Evolutionary conservation across 2,329 filamentous ascomycete genomes (phyloP), one percentile per base, ranked within the genome.

Genomic region (Periconia sp.): DNA sequence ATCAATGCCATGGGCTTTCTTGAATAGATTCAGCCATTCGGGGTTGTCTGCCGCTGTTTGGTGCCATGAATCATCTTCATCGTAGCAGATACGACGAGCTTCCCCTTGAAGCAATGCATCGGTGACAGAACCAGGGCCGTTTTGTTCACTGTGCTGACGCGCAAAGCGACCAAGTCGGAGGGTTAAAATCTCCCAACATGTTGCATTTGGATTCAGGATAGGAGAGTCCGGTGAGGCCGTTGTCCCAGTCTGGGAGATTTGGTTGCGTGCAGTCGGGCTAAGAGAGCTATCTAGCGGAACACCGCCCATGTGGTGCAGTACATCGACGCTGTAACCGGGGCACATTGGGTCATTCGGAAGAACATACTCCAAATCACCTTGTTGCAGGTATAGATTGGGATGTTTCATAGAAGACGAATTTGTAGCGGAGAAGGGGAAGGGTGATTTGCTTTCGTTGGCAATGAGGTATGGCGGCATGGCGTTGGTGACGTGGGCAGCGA

Each of bases 381-480:
- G 25, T 22, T 37, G 38, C n/a, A 43, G n/a, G 16, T 37, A 3
- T 15, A 35, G 19, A 18, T 2, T 5, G 12, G 28, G 22, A 11
- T 33, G 40, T 50, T 57, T 61, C 42, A 69, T 49, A 13, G 62
- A 67, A 4, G 59, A 46, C 0, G 55, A 52, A 30, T 70, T 69
- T 26, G 68, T 70, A 0, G 76, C 76, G n/a, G 70, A 74, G 56
- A 78, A 78, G 0, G 76, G 76, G 36, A 73, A 69, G 0, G 73
- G 73, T 17, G 68, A 71, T 40, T 68, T 70, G 36, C 68, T 68
- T 50, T 79, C 76, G 24, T 74, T 71, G 18, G 73, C 74, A 30
- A 79, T 78, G 7, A 78, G 66, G 45, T 78, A 78, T 4, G 76
- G 76, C 11, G 76, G 76, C 75, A 79, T 78, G 3, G 75, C 75